Evolutionary conservation across 2,329 filamentous ascomycete genomes (phyloP).

Genomic region (Juglanconis sp.): DNA sequence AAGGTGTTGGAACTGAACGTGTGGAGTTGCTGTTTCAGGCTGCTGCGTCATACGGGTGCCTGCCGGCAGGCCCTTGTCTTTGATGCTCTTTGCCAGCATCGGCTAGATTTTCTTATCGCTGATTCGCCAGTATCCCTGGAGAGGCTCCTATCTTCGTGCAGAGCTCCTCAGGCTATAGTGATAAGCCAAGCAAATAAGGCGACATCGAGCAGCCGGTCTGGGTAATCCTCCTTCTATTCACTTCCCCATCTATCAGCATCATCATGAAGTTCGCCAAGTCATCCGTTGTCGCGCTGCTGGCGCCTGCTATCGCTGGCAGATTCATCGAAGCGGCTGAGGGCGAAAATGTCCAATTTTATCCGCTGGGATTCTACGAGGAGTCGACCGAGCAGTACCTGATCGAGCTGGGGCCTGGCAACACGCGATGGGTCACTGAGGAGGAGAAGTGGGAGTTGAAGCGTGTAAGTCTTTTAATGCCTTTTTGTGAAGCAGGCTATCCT

Average conservation of each 20-base stretch:
- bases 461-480: slow-evolving; percentile 49
- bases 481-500: background rate
- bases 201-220: background rate
- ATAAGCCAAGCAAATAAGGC: background rate
- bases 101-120: no score
- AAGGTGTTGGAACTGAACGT: no score
- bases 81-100: no score
- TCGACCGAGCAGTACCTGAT: slow-evolving; percentile 64
- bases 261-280: slow-evolving; percentile 53
- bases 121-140: no score
- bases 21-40: no score
- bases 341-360: slow-evolving; percentile 48
- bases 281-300: slow-evolving; percentile 52
- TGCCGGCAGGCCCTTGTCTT: no score
- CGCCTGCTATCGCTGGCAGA: slow-evolving; percentile 53
- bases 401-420: slow-evolving; percentile 80
- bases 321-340: slow-evolving; percentile 52
- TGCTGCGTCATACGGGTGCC: no score
- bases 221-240: background rate
- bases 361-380: slow-evolving; percentile 31
- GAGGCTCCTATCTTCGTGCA: no score
- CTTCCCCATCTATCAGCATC: background rate
- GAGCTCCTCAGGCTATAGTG: no score
- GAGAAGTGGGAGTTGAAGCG: slow-evolving; percentile 90
- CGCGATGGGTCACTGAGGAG: slow-evolving; percentile 84